These are phyloP conservation scores for Dioszegia hungarica DNA, from an alignment of 768 basidiomycete species.

Conservation along the genomic window DNA sequence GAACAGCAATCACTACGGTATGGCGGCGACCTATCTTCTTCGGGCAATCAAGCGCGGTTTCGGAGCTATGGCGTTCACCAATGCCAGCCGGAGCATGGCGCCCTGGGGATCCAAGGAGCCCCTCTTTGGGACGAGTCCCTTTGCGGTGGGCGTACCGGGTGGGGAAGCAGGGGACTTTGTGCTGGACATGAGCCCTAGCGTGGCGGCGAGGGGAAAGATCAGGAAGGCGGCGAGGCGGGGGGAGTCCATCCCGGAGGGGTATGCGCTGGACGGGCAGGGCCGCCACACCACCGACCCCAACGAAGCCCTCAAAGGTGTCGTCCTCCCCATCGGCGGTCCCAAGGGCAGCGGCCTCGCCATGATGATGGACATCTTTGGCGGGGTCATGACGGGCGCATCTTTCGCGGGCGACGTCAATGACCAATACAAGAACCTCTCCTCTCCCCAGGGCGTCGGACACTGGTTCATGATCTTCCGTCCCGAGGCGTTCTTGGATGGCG, in stretches of 20 bases:
- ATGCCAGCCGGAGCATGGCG: neutral
- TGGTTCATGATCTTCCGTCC: conserved; percentile 6
- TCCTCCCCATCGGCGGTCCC: conserved; percentile 10
- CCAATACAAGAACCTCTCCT: neutral
- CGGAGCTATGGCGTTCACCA: neutral
- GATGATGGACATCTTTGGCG: conserved; percentile 12
- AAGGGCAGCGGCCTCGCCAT: conserved; percentile 7
- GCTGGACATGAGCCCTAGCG: neutral
- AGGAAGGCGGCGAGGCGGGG: neutral
- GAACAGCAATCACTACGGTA: conserved; percentile 5
- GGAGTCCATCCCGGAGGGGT: neutral
- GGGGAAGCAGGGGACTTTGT: neutral
- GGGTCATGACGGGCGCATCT: neutral
- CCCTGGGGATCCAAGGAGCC: neutral
- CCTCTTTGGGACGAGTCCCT: neutral
- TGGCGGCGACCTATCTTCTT: conserved; percentile 3
- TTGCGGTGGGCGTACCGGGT: neutral
- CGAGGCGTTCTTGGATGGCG: conserved; percentile 7
- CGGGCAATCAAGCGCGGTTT: neutral
- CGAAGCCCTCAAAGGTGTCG: conserved; percentile 2
- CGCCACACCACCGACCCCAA: conserved; percentile 1
- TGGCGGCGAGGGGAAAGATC: conserved; percentile 1
- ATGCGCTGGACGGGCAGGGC: neutral
- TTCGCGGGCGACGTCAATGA: conserved; percentile 8
- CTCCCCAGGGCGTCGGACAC: conserved; percentile 5